Evolutionary conservation across 768 basidiomycete genomes (phyloP).

Genomic region (Lanmaoa rubissima): DNA sequence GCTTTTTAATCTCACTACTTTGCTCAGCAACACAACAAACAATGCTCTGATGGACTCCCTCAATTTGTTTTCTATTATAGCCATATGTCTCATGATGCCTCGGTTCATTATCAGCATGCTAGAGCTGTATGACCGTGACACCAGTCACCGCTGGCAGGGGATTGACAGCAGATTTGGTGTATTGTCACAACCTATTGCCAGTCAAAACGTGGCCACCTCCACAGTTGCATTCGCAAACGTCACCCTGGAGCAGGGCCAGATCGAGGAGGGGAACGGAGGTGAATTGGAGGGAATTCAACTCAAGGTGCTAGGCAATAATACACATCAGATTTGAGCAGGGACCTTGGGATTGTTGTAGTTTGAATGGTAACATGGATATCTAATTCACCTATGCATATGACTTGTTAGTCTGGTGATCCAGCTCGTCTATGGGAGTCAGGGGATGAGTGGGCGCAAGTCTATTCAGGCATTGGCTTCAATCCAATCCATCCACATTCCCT

Average conservation of each 20-base stretch:
- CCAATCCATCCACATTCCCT: too few relatives aligned
- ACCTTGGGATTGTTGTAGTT: too few relatives aligned
- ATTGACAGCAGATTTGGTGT: slow-evolving; percentile 7
- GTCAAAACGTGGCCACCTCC: too few relatives aligned
- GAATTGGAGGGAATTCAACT: neutral
- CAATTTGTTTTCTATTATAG: neutral
- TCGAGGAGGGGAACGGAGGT: neutral
- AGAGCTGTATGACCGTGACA: neutral
- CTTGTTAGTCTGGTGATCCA: too few relatives aligned
- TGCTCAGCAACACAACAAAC: neutral
- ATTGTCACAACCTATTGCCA: neutral
- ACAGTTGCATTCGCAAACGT: neutral
- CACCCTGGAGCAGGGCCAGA: neutral
- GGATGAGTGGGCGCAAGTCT: too few relatives aligned
- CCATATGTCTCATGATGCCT: neutral
- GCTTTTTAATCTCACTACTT: neutral
- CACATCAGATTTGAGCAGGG: neutral
- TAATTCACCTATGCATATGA: too few relatives aligned
- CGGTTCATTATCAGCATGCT: slow-evolving; percentile 8
- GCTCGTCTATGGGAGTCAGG: too few relatives aligned
- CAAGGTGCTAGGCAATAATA: neutral
- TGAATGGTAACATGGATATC: too few relatives aligned
- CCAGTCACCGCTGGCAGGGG: neutral
- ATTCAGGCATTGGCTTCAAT: too few relatives aligned
- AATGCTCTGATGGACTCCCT: neutral